These are phyloP conservation scores for Botrytis squamosa DNA, from an alignment of 2,329 filamentous ascomycete species.

Conservation along the genomic window DNA sequence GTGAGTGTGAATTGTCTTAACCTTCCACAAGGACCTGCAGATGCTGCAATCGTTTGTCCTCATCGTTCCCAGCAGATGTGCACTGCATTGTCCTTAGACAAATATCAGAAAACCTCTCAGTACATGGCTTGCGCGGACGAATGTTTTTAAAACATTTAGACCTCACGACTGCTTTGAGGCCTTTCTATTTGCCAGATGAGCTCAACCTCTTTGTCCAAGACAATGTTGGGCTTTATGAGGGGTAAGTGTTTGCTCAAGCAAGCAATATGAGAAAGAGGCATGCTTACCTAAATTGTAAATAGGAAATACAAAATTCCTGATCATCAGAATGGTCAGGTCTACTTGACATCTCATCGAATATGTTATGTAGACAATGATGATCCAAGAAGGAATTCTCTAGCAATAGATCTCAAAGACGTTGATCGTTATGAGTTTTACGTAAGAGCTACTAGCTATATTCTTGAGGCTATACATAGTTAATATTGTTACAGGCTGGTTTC, in stretches of 20 bases:
- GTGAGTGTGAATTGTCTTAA: not conserved
- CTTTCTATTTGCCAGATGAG: constrained; percentile 89
- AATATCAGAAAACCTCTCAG: constrained; percentile 13
- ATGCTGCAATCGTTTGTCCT: not conserved
- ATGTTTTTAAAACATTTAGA: constrained; percentile 98
- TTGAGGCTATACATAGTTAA: constrained; percentile 26
- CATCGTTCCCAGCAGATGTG: constrained; percentile 7
- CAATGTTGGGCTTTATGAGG: constrained; percentile 95
- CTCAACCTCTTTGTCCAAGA: constrained; percentile 95
- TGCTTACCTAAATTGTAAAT: not conserved
- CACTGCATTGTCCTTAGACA: constrained; percentile 1
- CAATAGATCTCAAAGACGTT: constrained; percentile 85
- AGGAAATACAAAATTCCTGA: constrained; percentile 95
- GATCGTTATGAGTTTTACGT: constrained; percentile 90
- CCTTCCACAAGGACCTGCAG: not conserved
- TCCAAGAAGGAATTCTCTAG: constrained; percentile 79
- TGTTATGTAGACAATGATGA: constrained; percentile 93
- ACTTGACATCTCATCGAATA: constrained; percentile 90
- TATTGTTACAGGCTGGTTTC: constrained; percentile 68
- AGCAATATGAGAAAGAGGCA: not conserved
- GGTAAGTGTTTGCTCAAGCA: constrained; percentile 57
- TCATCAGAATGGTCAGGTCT: constrained; percentile 94
- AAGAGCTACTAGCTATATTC: constrained; percentile 34
- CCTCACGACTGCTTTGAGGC: constrained; percentile 92
- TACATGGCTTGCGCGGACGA: constrained; percentile 59